phyloP scores from a whole-genome alignment of 2,329 filamentous ascomycete species.

The Fusarium lateritium region DNA sequence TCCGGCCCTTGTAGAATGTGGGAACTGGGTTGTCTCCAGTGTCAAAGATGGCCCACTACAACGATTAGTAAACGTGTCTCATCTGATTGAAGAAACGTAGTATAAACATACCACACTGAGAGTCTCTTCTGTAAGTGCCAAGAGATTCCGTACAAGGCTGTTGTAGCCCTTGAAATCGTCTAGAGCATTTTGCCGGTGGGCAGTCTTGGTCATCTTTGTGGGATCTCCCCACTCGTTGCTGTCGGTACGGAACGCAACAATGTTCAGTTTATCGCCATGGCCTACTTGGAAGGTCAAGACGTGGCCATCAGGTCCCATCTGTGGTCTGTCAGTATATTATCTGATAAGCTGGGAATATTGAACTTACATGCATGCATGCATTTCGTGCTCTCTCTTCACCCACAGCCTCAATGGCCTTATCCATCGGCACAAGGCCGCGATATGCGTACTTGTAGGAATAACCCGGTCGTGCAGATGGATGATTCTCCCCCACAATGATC shows the following conservation, averaged over 20 bases:
- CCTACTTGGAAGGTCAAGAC: conserved; percentile 72
- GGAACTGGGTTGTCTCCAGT: conserved; percentile 60
- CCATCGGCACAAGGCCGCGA: conserved; percentile 63
- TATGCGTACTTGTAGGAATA: conserved; percentile 74
- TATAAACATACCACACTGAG: conserved; percentile 38
- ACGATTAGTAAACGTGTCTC: neutral
- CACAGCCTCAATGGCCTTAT: conserved; percentile 65
- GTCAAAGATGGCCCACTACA: conserved; percentile 63
- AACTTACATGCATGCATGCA: conserved; percentile 48
- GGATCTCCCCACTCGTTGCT: conserved; percentile 50
- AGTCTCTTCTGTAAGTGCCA: conserved; percentile 50
- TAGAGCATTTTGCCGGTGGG: conserved; percentile 53
- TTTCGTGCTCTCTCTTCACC: conserved; percentile 55
- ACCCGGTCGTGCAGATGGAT: conserved; percentile 55
- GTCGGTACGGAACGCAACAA: conserved; percentile 62
- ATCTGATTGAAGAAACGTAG: neutral
- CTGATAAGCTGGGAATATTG: rapidly evolving
- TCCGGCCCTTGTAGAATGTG: conserved; percentile 58
- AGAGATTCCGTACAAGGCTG: conserved; percentile 49
- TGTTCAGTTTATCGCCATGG: conserved; percentile 69
- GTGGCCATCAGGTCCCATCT: conserved; percentile 66
- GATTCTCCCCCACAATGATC: conserved; percentile 61
- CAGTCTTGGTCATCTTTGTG: conserved; percentile 36
- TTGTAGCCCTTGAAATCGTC: conserved; percentile 56
- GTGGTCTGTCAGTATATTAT: neutral